phyloP scores from a whole-genome alignment of 352 stramenopile species.

The Phytophthora pluvialis region DNA sequence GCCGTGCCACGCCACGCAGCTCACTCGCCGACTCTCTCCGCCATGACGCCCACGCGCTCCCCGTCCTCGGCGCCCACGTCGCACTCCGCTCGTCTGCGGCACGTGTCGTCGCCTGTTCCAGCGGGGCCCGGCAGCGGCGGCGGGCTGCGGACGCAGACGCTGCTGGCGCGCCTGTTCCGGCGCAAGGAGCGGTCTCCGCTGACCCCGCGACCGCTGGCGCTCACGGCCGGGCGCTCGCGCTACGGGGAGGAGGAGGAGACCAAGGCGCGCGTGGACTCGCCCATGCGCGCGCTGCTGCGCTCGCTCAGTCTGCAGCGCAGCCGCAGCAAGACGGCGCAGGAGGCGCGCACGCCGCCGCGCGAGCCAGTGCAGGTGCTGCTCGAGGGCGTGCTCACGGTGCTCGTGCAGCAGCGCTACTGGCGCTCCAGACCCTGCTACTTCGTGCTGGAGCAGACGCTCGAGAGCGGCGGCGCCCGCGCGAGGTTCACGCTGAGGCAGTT shows the following conservation, averaged over 20 bases:
- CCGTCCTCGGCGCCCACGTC: conserved; percentile 27
- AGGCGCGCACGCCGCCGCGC: not conserved
- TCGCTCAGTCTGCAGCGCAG: conserved; percentile 42
- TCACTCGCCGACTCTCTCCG: conserved; percentile 14
- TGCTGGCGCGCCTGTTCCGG: conserved; percentile 44
- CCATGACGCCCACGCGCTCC: conserved; percentile 31
- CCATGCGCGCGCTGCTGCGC: conserved; percentile 40
- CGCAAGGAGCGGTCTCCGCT: conserved; percentile 34
- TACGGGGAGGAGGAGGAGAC: conserved; percentile 45
- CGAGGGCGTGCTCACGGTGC: conserved; percentile 59
- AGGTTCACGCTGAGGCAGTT: conserved; percentile 63
- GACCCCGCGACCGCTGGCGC: not conserved
- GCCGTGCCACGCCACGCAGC: not conserved
- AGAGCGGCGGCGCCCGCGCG: not conserved
- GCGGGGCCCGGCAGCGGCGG: conserved; percentile 3
- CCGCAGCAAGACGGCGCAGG: conserved; percentile 12
- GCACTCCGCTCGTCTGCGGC: conserved; percentile 12
- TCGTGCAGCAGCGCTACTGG: conserved; percentile 65
- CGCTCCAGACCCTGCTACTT: conserved; percentile 64
- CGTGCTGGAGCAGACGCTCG: conserved; percentile 49
- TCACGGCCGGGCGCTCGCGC: conserved; percentile 4
- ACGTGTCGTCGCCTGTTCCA: conserved; percentile 5
- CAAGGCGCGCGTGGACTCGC: conserved; percentile 38
- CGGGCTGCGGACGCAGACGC: conserved; percentile 29
- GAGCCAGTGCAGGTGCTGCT: conserved; percentile 38